Evolutionary conservation across 1,139 yeast species (phyloP), one percentile per base, ranked within the genome.

Genomic region (Pneumocystis murina): DNA sequence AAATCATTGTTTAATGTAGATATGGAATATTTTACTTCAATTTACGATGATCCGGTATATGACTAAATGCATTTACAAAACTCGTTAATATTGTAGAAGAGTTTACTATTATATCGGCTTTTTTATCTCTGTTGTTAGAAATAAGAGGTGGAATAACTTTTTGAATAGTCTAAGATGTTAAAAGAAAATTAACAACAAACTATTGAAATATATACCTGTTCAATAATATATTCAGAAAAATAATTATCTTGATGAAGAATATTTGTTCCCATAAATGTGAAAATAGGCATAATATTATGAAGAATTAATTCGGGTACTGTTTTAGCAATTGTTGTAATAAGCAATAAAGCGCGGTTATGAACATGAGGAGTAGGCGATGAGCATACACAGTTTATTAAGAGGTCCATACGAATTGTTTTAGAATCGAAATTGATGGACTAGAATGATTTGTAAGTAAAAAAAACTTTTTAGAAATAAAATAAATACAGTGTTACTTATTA

Each of bases 251-350:
- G 97, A 72, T 96, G 85, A 62, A 94, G 83, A 14, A 97, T 90
- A 71, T 90, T 95, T 39, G 97, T 96, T 65, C 99, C 99, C 98
- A 92, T 92, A 71, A 92, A 94, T 0, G 98, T 94, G 77, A 92
- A 92, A 64, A 92, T 91, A 24, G 99, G 98, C 99, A 92, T 92
- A 16, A 94, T 96, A 2, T 97, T 87, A 75, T 94, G 97, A 68
- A 94, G 78, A 54, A 92, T 90, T 57, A 87, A 83, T 72, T 92
- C 97, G 8, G 98, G 96, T 20, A 92, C 89, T 65, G 91, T 77
- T 0, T 90, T 79, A 0, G 97, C 97, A 69, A 92, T 78, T 63
- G 90, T 86, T 2, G 97, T 88, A 69, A 92, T 84, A 24, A 92
- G 91, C 68, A 92, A 77, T 66, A 92, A 77, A 63, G 92, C 77